These are phyloP conservation scores for Aegilops bicornis DNA, from an alignment of 176 grass and related monocot genomes.

Conservation along the genomic window DNA sequence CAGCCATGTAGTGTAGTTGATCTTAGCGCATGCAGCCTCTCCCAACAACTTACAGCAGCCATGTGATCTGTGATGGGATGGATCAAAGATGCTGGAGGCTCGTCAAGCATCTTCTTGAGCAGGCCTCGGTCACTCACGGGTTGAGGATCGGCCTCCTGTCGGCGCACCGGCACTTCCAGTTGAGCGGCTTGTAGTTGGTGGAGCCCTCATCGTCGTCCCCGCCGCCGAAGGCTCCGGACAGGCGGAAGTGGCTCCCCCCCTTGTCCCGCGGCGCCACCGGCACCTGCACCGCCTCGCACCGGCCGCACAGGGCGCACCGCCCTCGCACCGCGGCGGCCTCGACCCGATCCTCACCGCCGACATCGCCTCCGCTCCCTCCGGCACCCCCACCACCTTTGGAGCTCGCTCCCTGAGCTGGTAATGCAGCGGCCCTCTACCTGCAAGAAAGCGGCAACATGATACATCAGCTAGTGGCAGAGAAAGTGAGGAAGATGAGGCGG, in stretches of 20 bases:
- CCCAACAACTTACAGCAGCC: not conserved
- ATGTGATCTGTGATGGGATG: not conserved
- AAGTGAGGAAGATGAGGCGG: no score
- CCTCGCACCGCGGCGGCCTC: constrained; percentile 71
- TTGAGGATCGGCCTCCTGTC: constrained; percentile 31
- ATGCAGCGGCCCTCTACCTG: constrained; percentile 30
- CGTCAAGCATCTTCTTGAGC: not conserved
- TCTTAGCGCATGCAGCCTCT: not conserved
- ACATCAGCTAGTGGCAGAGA: not conserved
- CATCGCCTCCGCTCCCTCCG: not conserved
- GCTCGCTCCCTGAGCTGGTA: constrained; percentile 15
- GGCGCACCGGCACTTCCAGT: constrained; percentile 82
- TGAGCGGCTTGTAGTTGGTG: constrained; percentile 81
- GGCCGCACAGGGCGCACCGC: constrained; percentile 51
- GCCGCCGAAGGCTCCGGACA: not conserved
- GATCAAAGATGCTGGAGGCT: not conserved
- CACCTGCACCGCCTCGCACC: constrained; percentile 79
- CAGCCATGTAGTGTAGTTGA: no score
- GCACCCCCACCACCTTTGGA: not conserved
- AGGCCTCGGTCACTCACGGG: constrained; percentile 36
- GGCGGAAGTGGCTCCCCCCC: not conserved
- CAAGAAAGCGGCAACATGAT: not conserved
- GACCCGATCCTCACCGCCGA: constrained; percentile 52
- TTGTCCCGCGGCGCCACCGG: constrained; percentile 50
- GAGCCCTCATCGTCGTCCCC: constrained; percentile 44